Evolutionary conservation across 345 rosid genomes (phyloP).

Genomic region (Citrus sp.): DNA sequence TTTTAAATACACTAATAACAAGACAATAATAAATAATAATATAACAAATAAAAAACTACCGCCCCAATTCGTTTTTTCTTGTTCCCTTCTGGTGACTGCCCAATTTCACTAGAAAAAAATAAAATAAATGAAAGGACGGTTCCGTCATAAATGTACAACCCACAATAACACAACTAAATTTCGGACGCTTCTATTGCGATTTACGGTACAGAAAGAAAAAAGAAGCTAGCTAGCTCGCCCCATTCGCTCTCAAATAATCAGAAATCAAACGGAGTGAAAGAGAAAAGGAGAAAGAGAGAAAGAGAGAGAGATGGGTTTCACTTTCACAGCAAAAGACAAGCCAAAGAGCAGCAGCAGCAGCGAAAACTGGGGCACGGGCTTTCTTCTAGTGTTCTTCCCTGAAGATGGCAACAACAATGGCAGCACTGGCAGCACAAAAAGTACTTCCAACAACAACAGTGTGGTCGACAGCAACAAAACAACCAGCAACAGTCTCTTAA

Average conservation of each 20-base stretch:
- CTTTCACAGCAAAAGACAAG: slow-evolving; percentile 6
- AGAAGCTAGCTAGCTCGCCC: background rate
- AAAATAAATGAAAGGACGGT: background rate
- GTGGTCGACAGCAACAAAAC: background rate
- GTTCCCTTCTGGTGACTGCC: background rate
- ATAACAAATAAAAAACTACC: too few species aligned
- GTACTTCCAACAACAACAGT: background rate
- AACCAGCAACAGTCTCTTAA: background rate
- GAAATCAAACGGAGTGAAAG: too few species aligned
- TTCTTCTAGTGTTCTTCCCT: slow-evolving; percentile 81
- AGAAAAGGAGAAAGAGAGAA: background rate
- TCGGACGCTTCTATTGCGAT: too few species aligned
- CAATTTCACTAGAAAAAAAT: background rate
- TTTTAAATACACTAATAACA: too few species aligned
- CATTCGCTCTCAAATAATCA: background rate
- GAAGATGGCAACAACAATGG: slow-evolving; percentile 24
- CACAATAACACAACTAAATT: background rate
- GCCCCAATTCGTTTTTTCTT: too few species aligned
- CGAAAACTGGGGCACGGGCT: slow-evolving; percentile 52
- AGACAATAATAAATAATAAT: too few species aligned
- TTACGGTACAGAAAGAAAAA: background rate
- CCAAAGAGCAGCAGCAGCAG: background rate
- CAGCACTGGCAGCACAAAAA: background rate
- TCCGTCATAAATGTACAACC: background rate
- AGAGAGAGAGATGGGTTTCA: slow-evolving; percentile 19